Evolutionary conservation across 495 filamentous ascomycete species (phyloP).

Genomic region (Xylaria acuta): DNA sequence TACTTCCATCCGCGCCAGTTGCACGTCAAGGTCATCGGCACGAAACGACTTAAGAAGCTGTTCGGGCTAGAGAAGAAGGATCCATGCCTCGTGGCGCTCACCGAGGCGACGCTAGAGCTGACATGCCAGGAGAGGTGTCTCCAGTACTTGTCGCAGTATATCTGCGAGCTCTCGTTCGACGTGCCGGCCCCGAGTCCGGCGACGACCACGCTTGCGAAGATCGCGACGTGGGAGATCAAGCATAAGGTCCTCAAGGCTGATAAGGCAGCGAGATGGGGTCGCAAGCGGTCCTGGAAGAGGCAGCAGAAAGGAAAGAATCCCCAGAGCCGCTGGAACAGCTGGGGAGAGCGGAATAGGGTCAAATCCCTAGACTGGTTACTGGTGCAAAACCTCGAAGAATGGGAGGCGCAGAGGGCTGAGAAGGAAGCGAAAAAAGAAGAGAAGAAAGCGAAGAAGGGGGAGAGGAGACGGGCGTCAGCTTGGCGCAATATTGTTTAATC

Average conservation of each 20-base stretch:
- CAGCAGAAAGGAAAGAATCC: constrained; percentile 34
- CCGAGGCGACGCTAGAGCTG: constrained; percentile 27
- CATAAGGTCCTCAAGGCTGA: constrained; percentile 31
- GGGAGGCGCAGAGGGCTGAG: constrained; percentile 28
- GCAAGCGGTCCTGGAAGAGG: constrained; percentile 35
- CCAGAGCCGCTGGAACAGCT: constrained; percentile 24
- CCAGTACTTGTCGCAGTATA: constrained; percentile 27
- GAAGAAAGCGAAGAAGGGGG: constrained; percentile 27
- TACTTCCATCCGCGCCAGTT: constrained; percentile 37
- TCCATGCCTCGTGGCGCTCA: constrained; percentile 30
- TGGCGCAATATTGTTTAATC: not conserved
- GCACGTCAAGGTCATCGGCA: constrained; percentile 29
- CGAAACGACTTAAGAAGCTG: constrained; percentile 29
- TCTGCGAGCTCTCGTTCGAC: constrained; percentile 33
- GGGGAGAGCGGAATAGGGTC: constrained; percentile 24
- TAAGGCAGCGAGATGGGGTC: constrained; percentile 15
- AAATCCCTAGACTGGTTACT: constrained; percentile 35
- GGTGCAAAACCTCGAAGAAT: constrained; percentile 35
- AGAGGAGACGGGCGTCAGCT: not conserved
- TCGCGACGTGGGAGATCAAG: constrained; percentile 35
- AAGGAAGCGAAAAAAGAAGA: constrained; percentile 31
- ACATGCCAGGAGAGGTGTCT: constrained; percentile 35
- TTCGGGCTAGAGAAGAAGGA: constrained; percentile 33
- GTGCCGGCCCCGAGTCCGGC: constrained; percentile 31
- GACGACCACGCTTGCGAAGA: constrained; percentile 30